A percentile compares a stretch with the other conserved stretches of the same genome.
Evolutionary conservation across 331 rosid species (phyloP).

Genomic region (Arachis monticola): DNA sequence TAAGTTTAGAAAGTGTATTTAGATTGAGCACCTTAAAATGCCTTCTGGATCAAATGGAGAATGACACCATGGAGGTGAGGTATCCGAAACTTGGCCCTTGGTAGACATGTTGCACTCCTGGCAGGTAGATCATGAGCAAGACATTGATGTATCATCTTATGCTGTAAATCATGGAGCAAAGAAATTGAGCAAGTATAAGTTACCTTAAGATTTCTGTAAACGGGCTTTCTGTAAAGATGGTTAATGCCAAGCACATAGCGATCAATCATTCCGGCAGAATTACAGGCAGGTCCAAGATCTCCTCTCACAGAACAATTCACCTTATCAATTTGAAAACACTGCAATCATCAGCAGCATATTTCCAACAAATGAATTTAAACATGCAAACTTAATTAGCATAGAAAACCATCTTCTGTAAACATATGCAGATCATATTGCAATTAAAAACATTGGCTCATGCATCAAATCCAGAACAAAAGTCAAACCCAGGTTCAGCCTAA

Average conservation of each 20-base stretch:
- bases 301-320: conserved; percentile 89
- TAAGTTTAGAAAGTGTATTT: conserved; percentile 4
- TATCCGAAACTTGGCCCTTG: conserved; percentile 64
- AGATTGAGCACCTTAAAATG: conserved; percentile 71
- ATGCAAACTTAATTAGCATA: conserved; percentile 3
- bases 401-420: not conserved
- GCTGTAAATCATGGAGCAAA: conserved; percentile 6
- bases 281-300: conserved; percentile 90
- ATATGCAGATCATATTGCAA: not conserved
- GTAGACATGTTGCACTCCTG: conserved; percentile 76
- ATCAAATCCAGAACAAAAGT: conserved; percentile 22
- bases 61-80: conserved; percentile 84
- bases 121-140: conserved; percentile 46
- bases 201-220: conserved; percentile 87
- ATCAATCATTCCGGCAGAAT: conserved; percentile 92
- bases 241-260: conserved; percentile 74
- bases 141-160: conserved; percentile 31
- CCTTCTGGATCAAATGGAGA: conserved; percentile 99
- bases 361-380: not conserved
- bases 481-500: conserved; percentile 20
- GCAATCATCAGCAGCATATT: conserved; percentile 1
- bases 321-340: conserved; percentile 54
- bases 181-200: conserved; percentile 31
- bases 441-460: conserved; percentile 9
- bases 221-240: conserved; percentile 83